Evolutionary conservation across 257 asterid genomes (phyloP).

Genomic region (Vinca minor): DNA sequence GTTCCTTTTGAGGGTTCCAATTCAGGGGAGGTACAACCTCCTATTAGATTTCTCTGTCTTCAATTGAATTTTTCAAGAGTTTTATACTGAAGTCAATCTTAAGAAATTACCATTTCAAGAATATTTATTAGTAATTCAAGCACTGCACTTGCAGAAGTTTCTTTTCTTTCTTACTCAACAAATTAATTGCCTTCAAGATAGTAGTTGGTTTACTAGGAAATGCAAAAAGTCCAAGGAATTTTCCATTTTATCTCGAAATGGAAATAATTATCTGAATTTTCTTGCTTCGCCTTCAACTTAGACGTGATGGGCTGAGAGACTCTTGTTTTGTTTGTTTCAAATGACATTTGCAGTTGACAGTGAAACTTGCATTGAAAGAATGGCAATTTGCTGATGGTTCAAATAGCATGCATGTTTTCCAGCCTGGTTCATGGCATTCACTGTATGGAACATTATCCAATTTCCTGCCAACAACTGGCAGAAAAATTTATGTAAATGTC

Average conservation of each 20-base stretch:
- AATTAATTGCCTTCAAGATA: background rate
- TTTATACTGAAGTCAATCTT: background rate
- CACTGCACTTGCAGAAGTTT: background rate
- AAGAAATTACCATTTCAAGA: background rate
- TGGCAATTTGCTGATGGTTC: slow-evolving; percentile 96
- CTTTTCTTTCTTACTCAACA: background rate
- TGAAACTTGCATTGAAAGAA: slow-evolving; percentile 79
- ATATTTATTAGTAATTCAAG: background rate
- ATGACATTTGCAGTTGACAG: slow-evolving; percentile 55
- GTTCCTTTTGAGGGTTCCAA: slow-evolving; percentile 81
- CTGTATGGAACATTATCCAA: slow-evolving; percentile 41
- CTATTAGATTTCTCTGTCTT: background rate
- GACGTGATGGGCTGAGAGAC: slow-evolving; percentile 4
- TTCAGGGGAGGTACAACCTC: slow-evolving; percentile 70
- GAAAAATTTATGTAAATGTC: slow-evolving; percentile 61
- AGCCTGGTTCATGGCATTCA: slow-evolving; percentile 38
- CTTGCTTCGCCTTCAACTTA: background rate
- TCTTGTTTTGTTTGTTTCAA: slow-evolving; percentile 12
- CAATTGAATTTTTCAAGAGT: background rate
- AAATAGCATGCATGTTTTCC: slow-evolving; percentile 35
- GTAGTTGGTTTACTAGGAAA: background rate
- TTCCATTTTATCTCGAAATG: background rate
- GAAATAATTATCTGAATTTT: background rate
- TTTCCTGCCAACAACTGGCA: slow-evolving; percentile 54
- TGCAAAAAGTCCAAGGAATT: background rate